Conservation (phyloP, 2,329 filamentous ascomycete genomes). For the Madurella fahalii region DNA sequence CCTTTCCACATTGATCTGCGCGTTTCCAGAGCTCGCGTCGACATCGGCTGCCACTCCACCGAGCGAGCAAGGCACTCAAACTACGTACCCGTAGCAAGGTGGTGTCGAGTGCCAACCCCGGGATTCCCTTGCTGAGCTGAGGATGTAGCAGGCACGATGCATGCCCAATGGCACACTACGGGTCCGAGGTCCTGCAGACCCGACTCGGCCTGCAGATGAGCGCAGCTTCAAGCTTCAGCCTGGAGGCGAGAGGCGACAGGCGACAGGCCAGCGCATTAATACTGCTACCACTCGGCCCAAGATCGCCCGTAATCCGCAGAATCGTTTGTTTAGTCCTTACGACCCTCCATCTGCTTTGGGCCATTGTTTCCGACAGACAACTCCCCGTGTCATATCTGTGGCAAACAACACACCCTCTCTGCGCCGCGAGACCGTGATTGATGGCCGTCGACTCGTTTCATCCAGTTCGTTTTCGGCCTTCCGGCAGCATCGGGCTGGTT, state of each 20-base stretch:
- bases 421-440: not conserved
- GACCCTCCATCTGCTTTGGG: not conserved
- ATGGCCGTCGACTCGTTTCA: not conserved
- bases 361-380: not conserved
- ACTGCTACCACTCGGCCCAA: not conserved
- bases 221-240: not conserved
- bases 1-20: not conserved
- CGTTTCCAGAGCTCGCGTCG: not conserved
- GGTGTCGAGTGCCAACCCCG: slow-evolving; percentile 4
- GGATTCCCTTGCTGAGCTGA: not conserved
- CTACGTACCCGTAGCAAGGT: not conserved
- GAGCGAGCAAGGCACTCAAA: not conserved
- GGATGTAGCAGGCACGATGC: not conserved
- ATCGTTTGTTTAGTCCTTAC: slow-evolving; percentile 1
- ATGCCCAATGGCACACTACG: not conserved
- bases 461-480: not conserved
- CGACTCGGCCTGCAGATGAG: not conserved
- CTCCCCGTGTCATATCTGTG: too few species aligned
- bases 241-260: not conserved
- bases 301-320: not conserved
- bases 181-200: slow-evolving; percentile 1
- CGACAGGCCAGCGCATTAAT: not conserved
- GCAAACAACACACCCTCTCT: not conserved
- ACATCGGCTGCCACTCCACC: not conserved
- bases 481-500: not conserved